Evolutionary conservation across 75 land plant species (phyloP).

Genomic region (Sequoia sempervirens): DNA sequence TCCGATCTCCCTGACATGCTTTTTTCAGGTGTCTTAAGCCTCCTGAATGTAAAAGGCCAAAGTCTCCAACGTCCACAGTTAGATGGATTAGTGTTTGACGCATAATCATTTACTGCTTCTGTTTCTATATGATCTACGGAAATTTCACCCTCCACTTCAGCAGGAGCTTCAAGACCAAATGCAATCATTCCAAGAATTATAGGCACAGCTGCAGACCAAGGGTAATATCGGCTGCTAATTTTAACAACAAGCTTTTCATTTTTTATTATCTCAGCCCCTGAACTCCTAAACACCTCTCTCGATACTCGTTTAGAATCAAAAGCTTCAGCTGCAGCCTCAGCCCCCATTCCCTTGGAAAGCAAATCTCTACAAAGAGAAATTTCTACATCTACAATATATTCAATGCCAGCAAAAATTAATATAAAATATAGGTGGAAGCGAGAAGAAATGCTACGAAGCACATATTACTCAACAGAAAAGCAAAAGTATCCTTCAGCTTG

Average conservation of each 20-base stretch:
- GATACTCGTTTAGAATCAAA: constrained; percentile 27
- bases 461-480: not conserved
- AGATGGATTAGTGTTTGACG: constrained; percentile 22
- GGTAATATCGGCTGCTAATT: constrained; percentile 25
- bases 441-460: not conserved
- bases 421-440: not conserved
- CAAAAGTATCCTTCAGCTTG: not conserved
- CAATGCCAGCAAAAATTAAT: not conserved
- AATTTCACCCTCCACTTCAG: constrained; percentile 27
- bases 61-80: constrained; percentile 83
- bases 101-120: constrained; percentile 20
- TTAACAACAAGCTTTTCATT: constrained; percentile 38
- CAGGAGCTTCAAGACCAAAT: constrained; percentile 23
- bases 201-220: constrained; percentile 33
- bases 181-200: constrained; percentile 31
- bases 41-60: constrained; percentile 83
- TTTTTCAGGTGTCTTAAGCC: constrained; percentile 55
- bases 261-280: constrained; percentile 30
- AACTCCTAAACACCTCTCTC: constrained; percentile 19
- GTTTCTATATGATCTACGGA: constrained; percentile 25
- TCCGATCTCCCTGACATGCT: constrained; percentile 38
- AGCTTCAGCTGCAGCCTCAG: constrained; percentile 27
- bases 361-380: constrained; percentile 44
- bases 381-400: constrained; percentile 31
- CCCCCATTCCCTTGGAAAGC: constrained; percentile 39